phyloP scores from a whole-genome alignment of 305 asterid genomes.

The Plantago rigida region DNA sequence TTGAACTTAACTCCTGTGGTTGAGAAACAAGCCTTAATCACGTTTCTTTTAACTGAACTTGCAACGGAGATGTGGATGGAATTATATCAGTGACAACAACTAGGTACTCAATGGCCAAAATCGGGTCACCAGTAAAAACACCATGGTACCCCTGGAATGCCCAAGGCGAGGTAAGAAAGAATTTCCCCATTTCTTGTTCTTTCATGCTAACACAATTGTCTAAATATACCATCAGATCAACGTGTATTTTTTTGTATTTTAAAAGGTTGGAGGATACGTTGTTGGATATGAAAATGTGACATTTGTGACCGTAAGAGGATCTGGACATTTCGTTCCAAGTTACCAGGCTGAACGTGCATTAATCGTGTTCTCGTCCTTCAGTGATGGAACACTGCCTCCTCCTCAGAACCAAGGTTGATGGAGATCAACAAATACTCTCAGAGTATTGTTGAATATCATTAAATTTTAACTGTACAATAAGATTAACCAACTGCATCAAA shows the following conservation, averaged over 20 bases:
- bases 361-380: conserved; percentile 37
- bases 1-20: too few relatives aligned
- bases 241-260: background rate
- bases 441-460: background rate
- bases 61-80: conserved; percentile 10
- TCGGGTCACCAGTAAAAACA: conserved; percentile 9
- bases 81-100: conserved; percentile 9
- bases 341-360: conserved; percentile 55
- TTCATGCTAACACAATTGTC: conserved; percentile 4
- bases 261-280: conserved; percentile 59
- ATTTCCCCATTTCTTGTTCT: too few relatives aligned
- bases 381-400: conserved; percentile 43
- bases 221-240: too few relatives aligned
- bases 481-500: too few relatives aligned
- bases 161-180: too few relatives aligned
- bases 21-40: too few relatives aligned
- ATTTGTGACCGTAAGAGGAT: conserved; percentile 46
- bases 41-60: background rate
- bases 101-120: background rate
- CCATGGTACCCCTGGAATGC: conserved; percentile 11
- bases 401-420: background rate
- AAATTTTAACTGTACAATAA: too few relatives aligned
- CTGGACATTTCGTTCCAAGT: conserved; percentile 65
- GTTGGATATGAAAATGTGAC: conserved; percentile 51
- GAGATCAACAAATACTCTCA: background rate